Conservation (phyloP, 345 rosid species). For the Eutrema japonicum region DNA sequence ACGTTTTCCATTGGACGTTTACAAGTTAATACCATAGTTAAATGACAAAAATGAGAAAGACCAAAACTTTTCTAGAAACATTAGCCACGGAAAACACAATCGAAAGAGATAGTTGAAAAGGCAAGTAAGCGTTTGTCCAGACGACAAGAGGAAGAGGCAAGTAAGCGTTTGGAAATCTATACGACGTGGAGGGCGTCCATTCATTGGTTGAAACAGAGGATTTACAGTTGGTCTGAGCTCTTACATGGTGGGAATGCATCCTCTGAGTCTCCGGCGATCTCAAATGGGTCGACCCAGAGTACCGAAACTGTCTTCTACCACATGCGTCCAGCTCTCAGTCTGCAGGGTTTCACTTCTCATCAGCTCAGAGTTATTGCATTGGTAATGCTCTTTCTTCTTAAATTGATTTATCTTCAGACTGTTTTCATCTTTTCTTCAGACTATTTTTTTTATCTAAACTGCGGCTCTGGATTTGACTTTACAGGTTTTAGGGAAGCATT, state of each 20-base stretch:
- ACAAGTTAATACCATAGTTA: too few species aligned
- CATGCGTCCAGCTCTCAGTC: constrained; percentile 72
- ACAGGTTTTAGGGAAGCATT: constrained; percentile 71
- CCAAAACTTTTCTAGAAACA: too few species aligned
- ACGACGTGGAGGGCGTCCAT: neutral
- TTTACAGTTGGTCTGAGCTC: constrained; percentile 50
- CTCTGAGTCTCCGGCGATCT: constrained; percentile 33
- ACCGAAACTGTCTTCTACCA: constrained; percentile 64
- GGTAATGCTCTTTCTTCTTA: constrained; percentile 48
- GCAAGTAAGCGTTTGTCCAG: too few species aligned
- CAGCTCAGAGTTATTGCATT: constrained; percentile 73
- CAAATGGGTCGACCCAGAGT: constrained; percentile 45
- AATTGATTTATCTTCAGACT: neutral
- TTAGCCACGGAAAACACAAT: too few species aligned
- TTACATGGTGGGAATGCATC: constrained; percentile 47
- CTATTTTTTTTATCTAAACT: neutral
- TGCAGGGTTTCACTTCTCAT: constrained; percentile 75
- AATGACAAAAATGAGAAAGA: too few species aligned
- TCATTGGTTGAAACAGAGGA: constrained; percentile 45
- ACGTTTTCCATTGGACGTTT: too few species aligned
- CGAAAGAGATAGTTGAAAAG: too few species aligned
- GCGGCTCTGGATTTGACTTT: constrained; percentile 21
- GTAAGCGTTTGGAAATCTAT: too few species aligned
- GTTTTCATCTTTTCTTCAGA: too few species aligned
- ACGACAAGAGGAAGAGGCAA: too few species aligned